Conservation (phyloP, 192 early-diverging fungal species). For the Dissophora ornata region DNA sequence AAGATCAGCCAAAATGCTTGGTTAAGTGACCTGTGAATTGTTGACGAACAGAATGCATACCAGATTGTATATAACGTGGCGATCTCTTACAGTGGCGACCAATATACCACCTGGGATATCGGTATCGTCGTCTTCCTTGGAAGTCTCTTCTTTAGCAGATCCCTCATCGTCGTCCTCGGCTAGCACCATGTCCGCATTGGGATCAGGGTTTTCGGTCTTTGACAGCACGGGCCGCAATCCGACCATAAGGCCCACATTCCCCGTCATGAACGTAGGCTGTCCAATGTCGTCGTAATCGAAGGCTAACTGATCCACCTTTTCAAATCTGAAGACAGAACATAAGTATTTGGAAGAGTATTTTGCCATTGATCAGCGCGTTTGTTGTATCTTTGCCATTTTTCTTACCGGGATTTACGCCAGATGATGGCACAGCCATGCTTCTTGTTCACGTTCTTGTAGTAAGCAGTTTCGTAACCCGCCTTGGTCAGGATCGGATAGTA, state of each 20-base stretch:
- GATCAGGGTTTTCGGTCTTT: slow-evolving; percentile 34
- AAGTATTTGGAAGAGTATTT: not conserved
- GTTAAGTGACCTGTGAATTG: no score
- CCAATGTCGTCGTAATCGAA: slow-evolving; percentile 47
- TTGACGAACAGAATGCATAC: no score
- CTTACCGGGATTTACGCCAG: slow-evolving; percentile 41
- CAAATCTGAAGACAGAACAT: slow-evolving; percentile 25
- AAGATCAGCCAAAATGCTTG: not conserved
- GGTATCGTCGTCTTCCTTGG: not conserved
- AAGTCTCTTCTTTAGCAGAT: not conserved
- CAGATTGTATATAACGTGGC: no score
- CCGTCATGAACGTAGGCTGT: slow-evolving; percentile 47
- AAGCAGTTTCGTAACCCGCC: slow-evolving; percentile 44
- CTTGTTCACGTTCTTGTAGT: slow-evolving; percentile 41
- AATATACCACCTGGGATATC: slow-evolving; percentile 33
- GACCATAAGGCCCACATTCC: slow-evolving; percentile 49
- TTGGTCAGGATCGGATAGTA: slow-evolving; percentile 39
- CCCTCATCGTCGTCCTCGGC: slow-evolving; percentile 26
- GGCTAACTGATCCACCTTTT: slow-evolving; percentile 36
- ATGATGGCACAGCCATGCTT: slow-evolving; percentile 54
- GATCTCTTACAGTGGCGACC: slow-evolving; percentile 36
- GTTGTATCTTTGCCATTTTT: no score
- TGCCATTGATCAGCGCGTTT: not conserved
- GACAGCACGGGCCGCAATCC: slow-evolving; percentile 33
- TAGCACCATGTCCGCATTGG: slow-evolving; percentile 49